Evolutionary conservation across 441 rosid species (phyloP), one percentile per base, ranked within the genome.

Genomic region (Eutrema salsugineum): DNA sequence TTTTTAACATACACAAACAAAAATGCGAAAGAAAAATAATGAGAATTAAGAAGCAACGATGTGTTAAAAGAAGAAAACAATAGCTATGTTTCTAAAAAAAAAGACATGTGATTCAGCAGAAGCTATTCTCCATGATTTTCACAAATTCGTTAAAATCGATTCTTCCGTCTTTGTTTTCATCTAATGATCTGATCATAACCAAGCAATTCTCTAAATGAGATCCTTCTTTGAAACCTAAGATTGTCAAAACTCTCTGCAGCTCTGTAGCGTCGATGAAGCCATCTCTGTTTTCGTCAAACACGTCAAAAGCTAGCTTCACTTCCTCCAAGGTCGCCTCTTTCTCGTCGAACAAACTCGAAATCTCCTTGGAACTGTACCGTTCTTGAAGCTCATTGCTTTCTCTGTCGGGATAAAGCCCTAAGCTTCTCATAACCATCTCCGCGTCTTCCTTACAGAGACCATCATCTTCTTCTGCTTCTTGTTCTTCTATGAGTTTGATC

Each of bases 231-330:
- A 70, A 69, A 30, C 82, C 81, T 19, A 89, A 71, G 17, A 44
- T 24, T 7, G 24, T 61, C 6, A 89, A 62, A 30, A 83, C 82
- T 68, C 69, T 83, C 68, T 78, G 77, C 24, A 91, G 53, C 77
- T 91, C 94, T 16, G 5, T 68, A 3, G 84, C 80, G 33, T 87
- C 92, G 15, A 88, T 83, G 76, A 83, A 84, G 2, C 92, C 87
- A 57, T 90, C 93, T 36, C 61, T 78, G 58, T 87, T 88, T 67
- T 71, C 81, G 64, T 90, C 97, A 27, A 88, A 88, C 30, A 85
- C 68, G 12, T 55, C 69, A 77, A 88, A 91, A 38, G 92, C 91
- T 57, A 62, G 89, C 68, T 79, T 82, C 20, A 77, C 77, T 76
- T 88, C 92, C n/a, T 78, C 81, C 38, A 79, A 19, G 62, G 86